phyloP scores from a whole-genome alignment of 2,329 filamentous ascomycete genomes.

The Tricladium varicosporioides region DNA sequence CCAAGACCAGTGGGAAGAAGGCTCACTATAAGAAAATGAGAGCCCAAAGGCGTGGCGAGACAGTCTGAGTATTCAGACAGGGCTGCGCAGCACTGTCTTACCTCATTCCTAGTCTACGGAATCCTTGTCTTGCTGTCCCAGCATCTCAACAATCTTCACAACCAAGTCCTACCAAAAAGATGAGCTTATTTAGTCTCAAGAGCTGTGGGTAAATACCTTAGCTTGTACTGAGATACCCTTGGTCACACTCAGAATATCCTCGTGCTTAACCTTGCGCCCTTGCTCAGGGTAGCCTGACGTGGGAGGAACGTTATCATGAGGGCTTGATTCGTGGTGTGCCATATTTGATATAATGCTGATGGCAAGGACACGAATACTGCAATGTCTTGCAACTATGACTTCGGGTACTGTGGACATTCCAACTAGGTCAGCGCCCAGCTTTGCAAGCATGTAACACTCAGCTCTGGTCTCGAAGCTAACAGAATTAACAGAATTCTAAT shows the following conservation, averaged over 20 bases:
- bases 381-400: constrained; percentile 64
- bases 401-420: constrained; percentile 71
- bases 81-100: neutral
- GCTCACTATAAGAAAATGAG: constrained; percentile 81
- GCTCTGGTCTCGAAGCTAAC: constrained; percentile 59
- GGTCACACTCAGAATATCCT: constrained; percentile 63
- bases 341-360: constrained; percentile 67
- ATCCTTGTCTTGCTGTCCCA: neutral
- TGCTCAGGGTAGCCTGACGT: constrained; percentile 43
- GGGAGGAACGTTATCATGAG: constrained; percentile 53
- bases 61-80: constrained; percentile 11
- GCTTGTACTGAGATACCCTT: constrained; percentile 54
- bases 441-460: constrained; percentile 60
- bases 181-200: neutral
- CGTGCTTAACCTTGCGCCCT: constrained; percentile 60
- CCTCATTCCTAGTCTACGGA: neutral
- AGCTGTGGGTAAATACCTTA: constrained; percentile 10
- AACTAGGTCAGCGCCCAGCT: constrained; percentile 64
- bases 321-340: constrained; percentile 56
- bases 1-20: constrained; percentile 86
- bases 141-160: constrained; percentile 11
- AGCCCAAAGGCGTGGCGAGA: constrained; percentile 32
- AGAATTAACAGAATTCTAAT: constrained; percentile 6
- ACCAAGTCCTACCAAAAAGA: constrained; percentile 12
- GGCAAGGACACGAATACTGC: constrained; percentile 59